A percentile compares a stretch with the other conserved stretches of the same genome.
Conservation (phyloP, 768 basidiomycete genomes). For the Tubosaeta sp. region DNA sequence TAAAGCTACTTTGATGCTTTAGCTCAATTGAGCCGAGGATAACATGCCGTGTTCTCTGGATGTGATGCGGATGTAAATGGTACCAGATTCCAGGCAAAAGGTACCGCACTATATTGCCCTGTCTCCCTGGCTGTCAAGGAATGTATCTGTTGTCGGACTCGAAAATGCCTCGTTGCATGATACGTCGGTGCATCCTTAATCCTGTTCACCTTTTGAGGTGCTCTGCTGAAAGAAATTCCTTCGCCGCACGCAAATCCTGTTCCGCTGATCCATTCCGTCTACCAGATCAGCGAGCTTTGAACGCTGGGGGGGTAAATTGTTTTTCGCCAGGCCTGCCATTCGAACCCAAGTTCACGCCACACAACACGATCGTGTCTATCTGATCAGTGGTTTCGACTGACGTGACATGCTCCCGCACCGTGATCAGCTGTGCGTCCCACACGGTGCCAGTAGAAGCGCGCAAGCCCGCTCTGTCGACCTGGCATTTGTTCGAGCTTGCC, state of each 20-base stretch:
- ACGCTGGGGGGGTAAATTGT: conserved; percentile 1
- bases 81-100: conserved; percentile 4
- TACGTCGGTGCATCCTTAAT: not conserved
- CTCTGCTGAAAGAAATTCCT: not conserved
- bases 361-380: not conserved
- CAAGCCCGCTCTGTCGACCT: not conserved
- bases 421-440: not conserved
- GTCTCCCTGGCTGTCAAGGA: conserved; percentile 3
- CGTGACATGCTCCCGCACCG: not conserved
- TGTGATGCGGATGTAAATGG: conserved; percentile 2
- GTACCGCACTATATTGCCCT: conserved; percentile 1
- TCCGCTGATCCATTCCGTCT: conserved; percentile 10
- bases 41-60: not conserved
- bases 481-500: too few species aligned
- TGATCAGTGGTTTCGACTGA: not conserved
- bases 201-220: not conserved
- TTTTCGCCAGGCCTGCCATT: conserved; percentile 2
- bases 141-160: not conserved
- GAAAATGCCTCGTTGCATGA: conserved; percentile 17
- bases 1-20: conserved; percentile 11
- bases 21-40: conserved; percentile 4
- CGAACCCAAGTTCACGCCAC: not conserved
- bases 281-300: conserved; percentile 6
- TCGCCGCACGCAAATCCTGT: conserved; percentile 1
- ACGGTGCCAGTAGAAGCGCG: not conserved